phyloP scores from a whole-genome alignment of 441 rosid species.

The Corymbia citriodora region DNA sequence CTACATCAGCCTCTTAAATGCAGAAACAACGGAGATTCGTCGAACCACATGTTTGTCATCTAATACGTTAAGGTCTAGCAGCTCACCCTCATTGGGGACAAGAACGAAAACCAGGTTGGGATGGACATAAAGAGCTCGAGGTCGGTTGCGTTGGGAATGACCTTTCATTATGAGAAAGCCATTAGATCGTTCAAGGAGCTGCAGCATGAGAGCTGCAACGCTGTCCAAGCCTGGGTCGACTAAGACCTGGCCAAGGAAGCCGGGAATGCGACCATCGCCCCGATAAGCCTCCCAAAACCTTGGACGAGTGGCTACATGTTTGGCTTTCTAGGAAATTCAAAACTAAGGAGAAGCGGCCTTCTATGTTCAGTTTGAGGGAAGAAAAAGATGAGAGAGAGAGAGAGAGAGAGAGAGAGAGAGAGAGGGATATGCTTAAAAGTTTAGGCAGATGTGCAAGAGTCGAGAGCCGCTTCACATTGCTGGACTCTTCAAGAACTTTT shows the following conservation, averaged over 20 bases:
- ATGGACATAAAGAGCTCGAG: background rate
- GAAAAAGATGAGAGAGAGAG: background rate
- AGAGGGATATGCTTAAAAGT: background rate
- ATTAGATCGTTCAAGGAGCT: background rate
- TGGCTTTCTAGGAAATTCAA: background rate
- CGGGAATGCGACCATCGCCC: background rate
- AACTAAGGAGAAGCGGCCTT: background rate
- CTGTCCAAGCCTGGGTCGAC: background rate
- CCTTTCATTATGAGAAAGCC: background rate
- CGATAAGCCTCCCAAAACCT: background rate
- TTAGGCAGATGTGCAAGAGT: background rate
- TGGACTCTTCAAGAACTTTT: background rate
- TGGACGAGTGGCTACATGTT: background rate
- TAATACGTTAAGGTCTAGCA: background rate
- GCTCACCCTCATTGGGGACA: rapidly evolving
- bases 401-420: background rate
- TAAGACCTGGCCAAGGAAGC: background rate
- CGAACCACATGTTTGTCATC: background rate
- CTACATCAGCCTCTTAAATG: background rate
- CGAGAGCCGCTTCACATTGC: background rate
- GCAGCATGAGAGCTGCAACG: background rate
- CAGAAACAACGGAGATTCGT: background rate
- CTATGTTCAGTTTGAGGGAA: background rate
- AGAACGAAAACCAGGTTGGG: background rate
- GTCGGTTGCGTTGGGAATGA: background rate